Conservation (phyloP, 2,329 filamentous ascomycete genomes). For the Neopestalotiopsis sp. region DNA sequence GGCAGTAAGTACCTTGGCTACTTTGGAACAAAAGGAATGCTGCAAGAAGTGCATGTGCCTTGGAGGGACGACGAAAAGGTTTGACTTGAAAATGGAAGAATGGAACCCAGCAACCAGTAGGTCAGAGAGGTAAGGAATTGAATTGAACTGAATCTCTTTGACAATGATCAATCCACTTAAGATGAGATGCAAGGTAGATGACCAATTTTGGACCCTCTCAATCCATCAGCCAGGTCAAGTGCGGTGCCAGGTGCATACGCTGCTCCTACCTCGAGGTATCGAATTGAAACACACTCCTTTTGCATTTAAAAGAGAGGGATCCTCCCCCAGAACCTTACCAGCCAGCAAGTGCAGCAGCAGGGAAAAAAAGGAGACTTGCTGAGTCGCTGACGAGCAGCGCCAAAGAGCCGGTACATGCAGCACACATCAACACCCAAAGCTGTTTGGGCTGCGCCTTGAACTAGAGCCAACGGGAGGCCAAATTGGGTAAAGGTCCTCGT, state of each 20-base stretch:
- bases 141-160: no score
- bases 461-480: slow-evolving; percentile 3
- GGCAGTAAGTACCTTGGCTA: no score
- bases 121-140: no score
- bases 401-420: background rate
- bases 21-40: background rate
- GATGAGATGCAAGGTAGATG: background rate
- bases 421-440: background rate
- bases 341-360: no score
- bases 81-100: background rate
- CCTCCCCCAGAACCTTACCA: background rate
- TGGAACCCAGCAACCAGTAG: background rate
- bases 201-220: background rate
- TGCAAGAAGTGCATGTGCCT: background rate
- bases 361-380: no score
- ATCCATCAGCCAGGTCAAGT: background rate
- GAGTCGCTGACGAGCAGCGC: no score
- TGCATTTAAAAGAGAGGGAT: background rate
- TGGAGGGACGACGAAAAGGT: background rate
- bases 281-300: background rate
- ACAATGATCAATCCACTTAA: background rate
- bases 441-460: slow-evolving; percentile 9
- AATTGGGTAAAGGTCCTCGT: slow-evolving; percentile 17
- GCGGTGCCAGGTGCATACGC: background rate
- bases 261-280: background rate